These are phyloP conservation scores for Stipa capillata DNA, from an alignment of 176 grass and related monocot species.

Conservation along the genomic window DNA sequence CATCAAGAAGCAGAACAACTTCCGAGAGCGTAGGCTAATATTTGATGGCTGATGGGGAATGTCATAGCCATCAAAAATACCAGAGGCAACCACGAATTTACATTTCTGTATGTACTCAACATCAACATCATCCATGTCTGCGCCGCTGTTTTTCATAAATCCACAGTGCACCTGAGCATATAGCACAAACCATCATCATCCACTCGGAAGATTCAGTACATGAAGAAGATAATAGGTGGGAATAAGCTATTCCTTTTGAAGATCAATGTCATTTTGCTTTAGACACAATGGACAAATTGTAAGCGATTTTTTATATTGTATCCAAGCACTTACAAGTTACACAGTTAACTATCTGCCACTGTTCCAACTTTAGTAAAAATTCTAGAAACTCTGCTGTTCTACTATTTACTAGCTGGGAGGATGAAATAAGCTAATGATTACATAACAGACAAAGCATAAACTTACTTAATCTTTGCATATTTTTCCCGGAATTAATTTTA, in stretches of 20 bases:
- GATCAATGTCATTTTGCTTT: neutral
- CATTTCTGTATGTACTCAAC: constrained; percentile 76
- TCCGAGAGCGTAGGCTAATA: constrained; percentile 69
- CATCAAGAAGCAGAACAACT: constrained; percentile 98
- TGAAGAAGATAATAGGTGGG: neutral
- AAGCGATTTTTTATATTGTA: neutral
- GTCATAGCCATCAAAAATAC: constrained; percentile 99
- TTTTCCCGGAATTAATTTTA: neutral
- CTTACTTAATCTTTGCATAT: neutral
- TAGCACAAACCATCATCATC: neutral
- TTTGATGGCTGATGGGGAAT: constrained; percentile 87
- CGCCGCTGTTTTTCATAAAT: constrained; percentile 79
- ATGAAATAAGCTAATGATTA: neutral
- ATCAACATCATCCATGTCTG: constrained; percentile 73
- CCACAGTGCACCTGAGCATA: constrained; percentile 86
- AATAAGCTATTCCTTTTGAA: neutral
- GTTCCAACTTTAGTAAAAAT: neutral
- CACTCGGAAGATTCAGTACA: neutral
- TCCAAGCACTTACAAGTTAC: neutral
- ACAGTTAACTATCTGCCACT: too few species aligned
- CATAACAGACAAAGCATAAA: neutral
- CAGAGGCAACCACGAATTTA: constrained; percentile 92
- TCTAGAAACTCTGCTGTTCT: neutral
- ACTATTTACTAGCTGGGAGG: neutral
- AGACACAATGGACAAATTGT: neutral